Conservation (phyloP, 2,329 filamentous ascomycete genomes). For the Cladosporium sp. region DNA sequence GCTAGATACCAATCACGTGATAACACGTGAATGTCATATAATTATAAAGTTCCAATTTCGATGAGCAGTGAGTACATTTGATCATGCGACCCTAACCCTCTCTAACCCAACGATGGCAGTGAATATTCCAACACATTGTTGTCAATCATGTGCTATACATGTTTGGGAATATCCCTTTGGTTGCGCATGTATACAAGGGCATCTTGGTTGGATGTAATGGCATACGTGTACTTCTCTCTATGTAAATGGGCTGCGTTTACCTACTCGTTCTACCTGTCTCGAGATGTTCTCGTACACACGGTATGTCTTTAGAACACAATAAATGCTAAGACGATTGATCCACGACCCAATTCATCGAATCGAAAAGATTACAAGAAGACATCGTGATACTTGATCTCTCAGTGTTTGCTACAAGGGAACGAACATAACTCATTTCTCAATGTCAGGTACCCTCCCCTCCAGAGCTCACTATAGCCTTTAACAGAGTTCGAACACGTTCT, state of each 20-base stretch:
- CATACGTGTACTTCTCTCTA: not conserved
- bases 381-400: not conserved
- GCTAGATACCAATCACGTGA: conserved; percentile 6
- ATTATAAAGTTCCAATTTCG: no score
- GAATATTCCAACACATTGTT: not conserved
- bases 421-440: not conserved
- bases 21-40: not conserved
- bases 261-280: no score
- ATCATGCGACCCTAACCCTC: not conserved
- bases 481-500: not conserved
- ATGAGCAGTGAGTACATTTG: not conserved
- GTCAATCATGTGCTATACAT: not conserved
- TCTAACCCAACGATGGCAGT: not conserved
- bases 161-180: not conserved
- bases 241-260: not conserved
- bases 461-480: not conserved
- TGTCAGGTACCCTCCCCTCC: not conserved
- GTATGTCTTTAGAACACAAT: no score
- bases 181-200: not conserved
- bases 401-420: not conserved
- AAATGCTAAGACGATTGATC: not conserved
- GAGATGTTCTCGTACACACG: no score
- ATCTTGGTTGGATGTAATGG: not conserved
- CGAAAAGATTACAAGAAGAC: not conserved
- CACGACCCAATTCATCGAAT: not conserved